A percentile compares a stretch with the other conserved stretches of the same genome.
These are phyloP conservation scores for Solanum piurae DNA, from an alignment of 257 asterid species.

Conservation along the genomic window DNA sequence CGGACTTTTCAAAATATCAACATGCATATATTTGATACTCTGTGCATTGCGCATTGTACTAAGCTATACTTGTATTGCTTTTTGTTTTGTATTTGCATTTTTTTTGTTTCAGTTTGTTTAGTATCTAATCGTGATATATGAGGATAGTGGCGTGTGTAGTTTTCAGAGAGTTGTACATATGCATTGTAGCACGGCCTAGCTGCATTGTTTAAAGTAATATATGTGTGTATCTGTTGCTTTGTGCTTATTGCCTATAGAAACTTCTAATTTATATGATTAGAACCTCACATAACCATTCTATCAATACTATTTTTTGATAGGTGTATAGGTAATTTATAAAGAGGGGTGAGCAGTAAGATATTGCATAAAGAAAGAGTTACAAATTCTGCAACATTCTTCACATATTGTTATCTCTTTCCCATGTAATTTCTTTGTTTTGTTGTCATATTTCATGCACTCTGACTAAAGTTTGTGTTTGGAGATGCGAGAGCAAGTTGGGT, in stretches of 20 bases:
- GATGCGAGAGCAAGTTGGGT: slow-evolving; percentile 62
- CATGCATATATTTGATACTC: not conserved
- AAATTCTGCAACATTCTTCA: not conserved
- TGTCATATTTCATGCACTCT: not conserved
- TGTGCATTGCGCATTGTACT: not conserved
- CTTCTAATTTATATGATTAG: not conserved
- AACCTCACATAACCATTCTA: not conserved
- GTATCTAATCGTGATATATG: not conserved
- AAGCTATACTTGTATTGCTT: not conserved
- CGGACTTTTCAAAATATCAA: too few relatives aligned
- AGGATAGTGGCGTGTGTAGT: not conserved
- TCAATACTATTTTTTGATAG: not conserved
- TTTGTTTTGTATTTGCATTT: not conserved
- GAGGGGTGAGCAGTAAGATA: too few relatives aligned
- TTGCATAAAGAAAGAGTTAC: too few relatives aligned
- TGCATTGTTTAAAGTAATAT: not conserved
- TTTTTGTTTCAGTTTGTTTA: not conserved
- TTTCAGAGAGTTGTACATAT: not conserved
- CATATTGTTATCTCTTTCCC: not conserved
- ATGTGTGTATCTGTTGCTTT: not conserved
- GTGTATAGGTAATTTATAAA: too few relatives aligned
- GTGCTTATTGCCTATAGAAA: not conserved
- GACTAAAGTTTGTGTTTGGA: slow-evolving; percentile 6
- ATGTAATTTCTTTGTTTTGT: not conserved
- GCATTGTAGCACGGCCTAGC: not conserved